A percentile compares a stretch with the other conserved stretches of the same genome.
Conservation (phyloP, 2,329 filamentous ascomycete genomes). For the Pseudogymnoascus sp. region DNA sequence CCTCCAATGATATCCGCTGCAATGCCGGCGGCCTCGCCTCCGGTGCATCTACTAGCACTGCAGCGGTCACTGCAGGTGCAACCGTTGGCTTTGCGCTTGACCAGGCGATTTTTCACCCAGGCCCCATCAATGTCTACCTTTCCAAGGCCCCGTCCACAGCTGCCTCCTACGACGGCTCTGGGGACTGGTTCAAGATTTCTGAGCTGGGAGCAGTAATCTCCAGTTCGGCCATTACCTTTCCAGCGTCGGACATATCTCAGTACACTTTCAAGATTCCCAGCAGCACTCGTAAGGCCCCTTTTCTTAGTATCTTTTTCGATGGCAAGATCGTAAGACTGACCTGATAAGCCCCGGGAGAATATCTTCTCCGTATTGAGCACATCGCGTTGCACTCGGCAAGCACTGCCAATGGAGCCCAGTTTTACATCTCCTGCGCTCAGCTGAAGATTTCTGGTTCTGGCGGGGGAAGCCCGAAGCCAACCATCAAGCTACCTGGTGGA, state of each 20-base stretch:
- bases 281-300: neutral
- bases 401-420: conserved; percentile 32
- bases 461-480: conserved; percentile 18
- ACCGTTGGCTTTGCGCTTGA: conserved; percentile 41
- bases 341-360: conserved; percentile 30
- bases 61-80: conserved; percentile 39
- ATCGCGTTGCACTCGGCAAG: conserved; percentile 37
- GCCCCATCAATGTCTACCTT: conserved; percentile 37
- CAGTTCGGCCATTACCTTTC: neutral
- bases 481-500: conserved; percentile 20
- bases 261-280: neutral
- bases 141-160: conserved; percentile 38
- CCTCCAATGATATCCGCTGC: conserved; percentile 39
- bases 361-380: conserved; percentile 37
- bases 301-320: neutral
- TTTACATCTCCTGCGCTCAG: conserved; percentile 38
- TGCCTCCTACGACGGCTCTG: conserved; percentile 38
- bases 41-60: conserved; percentile 33
- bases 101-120: conserved; percentile 41
- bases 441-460: conserved; percentile 31
- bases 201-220: neutral
- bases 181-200: conserved; percentile 36
- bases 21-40: conserved; percentile 34
- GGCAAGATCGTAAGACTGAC: neutral
- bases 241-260: neutral